Evolutionary conservation across 768 basidiomycete genomes (phyloP), one percentile per base, ranked within the genome.

Genomic region (Pisolithus marmoratus): DNA sequence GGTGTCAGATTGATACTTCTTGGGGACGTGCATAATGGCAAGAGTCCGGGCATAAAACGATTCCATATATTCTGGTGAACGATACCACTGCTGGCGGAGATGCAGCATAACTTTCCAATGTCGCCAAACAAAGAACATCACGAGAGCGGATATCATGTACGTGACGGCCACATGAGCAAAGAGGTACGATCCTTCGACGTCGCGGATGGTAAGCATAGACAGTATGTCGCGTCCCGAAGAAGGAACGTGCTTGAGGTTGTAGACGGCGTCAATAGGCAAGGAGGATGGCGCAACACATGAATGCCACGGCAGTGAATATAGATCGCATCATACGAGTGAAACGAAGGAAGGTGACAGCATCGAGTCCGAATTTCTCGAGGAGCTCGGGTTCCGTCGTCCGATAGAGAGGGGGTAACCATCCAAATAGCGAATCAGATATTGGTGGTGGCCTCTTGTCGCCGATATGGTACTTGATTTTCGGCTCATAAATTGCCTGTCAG

Each of bases 41-140:
- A 99, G 79, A 0, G 95, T 97, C 36, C 96, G 83, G 1, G 94
- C 91, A 63, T 96, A 94, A 76, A 98, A 96, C 2, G 88, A 87
- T 55, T 86, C 78, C 47, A 85, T 77, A 69, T 96, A 94, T 62
- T 90, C 89, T 8, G 89, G 85, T 3, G 88, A 90, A 55, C 87
- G 83, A 75, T 94, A 98, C 89, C 92, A 99, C 31, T 77, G 73
- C 57, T 80, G 77, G 3, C 95, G 86, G 1, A 99, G 82, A 40
- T 70, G 72, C 48, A 97, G 73, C 79, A 98, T 90, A 42, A 74
- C 72, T 43, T 68, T 75, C 90, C 90, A 93, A 65, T 95, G 82
- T 27, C 74, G 59, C 70, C 85, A 85, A 45, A 90, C 80, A 61
- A 81, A 83, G 60, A 66, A 80, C 63, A 90, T 79, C 65, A 92